Base-by-base conservation (phyloP, 2,329 filamentous ascomycete species). In the Helicocarpus griseus region DNA sequence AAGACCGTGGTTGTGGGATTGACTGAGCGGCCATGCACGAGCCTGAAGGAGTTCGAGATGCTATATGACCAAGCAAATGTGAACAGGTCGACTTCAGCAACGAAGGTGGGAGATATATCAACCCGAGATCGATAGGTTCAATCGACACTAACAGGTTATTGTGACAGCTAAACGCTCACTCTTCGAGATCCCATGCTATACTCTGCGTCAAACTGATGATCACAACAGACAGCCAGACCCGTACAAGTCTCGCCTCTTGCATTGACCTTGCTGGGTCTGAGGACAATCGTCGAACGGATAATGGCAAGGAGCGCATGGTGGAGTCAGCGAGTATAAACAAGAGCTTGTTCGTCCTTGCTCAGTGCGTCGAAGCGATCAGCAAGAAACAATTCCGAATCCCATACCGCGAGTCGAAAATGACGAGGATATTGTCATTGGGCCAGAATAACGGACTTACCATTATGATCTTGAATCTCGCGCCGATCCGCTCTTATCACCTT, bases 321-420 rank as follows among this genome's bases (percentile, higher is more conserved):
- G 91, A 97, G 69, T 95, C 89, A 36, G 89, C 91, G 0, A 91
- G 88, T 63, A 97, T 97, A 75, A 97, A 97, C 77, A 97, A 96
- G 73, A 94, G 88, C 57, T 76, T 97, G 5, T 97, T 97, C 62
- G 90, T 96, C 17, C 73, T 97, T 46, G 91, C 89, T 40, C 89
- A 95, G 66, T 97, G 91, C 61, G 91, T 97, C 49, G 91, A 97
- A 65, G 91, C 91, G 51, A 97, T 97, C 64, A 87, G 86, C 62
- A 82, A 81, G 65, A 83, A 83, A 61, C 79, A 83, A 54, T 67
- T 70, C 60, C 81, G 91, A 31, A 91, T 97, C 62, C 91, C 93
- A 0, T 97, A 95, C 67, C 80, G 91, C 52, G 91, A 96, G 66
- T 93, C 87, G 50, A 96, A 97, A 74, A 96, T 97, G 91, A 97